Percentiles rank a stretch among this genome's conserved stretches.
These are phyloP conservation scores for Lepidium africanum DNA, from an alignment of 345 rosid species.

Conservation along the genomic window DNA sequence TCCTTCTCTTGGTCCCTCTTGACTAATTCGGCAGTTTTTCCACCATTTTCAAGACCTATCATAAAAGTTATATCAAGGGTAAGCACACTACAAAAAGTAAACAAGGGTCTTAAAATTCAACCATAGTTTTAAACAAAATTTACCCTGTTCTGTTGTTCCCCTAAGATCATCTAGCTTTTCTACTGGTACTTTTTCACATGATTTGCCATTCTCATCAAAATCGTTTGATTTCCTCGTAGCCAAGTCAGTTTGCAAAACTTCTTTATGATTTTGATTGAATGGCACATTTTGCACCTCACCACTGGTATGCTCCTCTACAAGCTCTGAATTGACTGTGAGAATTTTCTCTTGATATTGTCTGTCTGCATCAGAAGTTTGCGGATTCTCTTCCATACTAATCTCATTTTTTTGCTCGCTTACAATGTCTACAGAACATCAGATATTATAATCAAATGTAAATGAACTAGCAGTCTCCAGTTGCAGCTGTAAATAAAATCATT, in stretches of 20 bases:
- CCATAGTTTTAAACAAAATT: background rate
- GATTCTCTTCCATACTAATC: constrained; percentile 5
- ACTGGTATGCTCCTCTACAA: background rate
- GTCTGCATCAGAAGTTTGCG: background rate
- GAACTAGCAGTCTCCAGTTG: background rate
- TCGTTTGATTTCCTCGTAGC: too few species aligned
- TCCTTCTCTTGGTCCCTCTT: background rate
- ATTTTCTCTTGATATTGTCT: background rate
- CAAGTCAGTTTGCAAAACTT: background rate
- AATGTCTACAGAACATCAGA: constrained; percentile 19
- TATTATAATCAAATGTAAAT: constrained; percentile 7
- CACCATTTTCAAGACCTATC: background rate
- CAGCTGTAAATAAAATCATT: background rate
- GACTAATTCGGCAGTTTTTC: background rate
- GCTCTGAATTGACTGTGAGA: background rate
- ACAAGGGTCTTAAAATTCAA: background rate
- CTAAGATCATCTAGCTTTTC: background rate
- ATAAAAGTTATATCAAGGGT: background rate
- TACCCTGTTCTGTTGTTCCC: background rate
- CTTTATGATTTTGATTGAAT: background rate
- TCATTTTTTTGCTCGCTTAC: background rate
- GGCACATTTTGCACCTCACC: background rate
- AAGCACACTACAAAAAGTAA: background rate
- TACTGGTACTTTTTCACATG: background rate
- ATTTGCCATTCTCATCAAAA: background rate